Evolutionary conservation across 2,329 filamentous ascomycete species (phyloP), one percentile per base, ranked within the genome.

Genomic region (Penicillium sp.): DNA sequence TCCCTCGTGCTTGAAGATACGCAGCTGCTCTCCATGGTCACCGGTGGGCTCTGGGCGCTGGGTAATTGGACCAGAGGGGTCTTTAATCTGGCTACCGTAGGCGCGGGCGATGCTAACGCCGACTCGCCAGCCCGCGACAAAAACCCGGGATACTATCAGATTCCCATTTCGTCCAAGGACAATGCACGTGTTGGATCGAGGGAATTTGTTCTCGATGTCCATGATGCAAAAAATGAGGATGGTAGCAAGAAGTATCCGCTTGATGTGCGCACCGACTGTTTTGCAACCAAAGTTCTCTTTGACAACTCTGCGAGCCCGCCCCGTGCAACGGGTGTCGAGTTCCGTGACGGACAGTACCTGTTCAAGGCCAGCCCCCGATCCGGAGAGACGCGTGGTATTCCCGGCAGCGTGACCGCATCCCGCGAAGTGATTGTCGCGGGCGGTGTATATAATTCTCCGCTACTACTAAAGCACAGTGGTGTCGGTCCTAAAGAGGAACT

Each of bases 391-490:
- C 48, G 51, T 8, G 76, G 77, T 36, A 68, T 59, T 6, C 60
- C 71, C 2, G 76, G 76, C 41, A 68, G 66, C 38, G 76, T 71
- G 35, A 64, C 61, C 9, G 76, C 77, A 2, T 71, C 66, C n/a
- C 67, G 67, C 24, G 77, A 79, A 58, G 71, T 79, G 31, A 76
- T 79, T 54, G 53, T 79, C 35, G 68, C 74, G 8, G 77, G 65
- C 6, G 84, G 84, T 16, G 78, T 81, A 1, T 87, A 81, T 68
- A 84, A 87, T 69, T 79, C 80, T 1, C 83, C 84, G 6, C 84
- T 88, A 66, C 69, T 88, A 2, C 79, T 88, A 11, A 82, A 85
- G 70, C 77, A 87, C 1, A 81, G 76, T 46, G 85, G 85, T n/a
- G 77, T 88, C 30, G 85, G 85, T 0, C 82, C 83, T 0, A 62